A percentile compares a stretch with the other conserved stretches of the same genome.
phyloP scores from a whole-genome alignment of 306 rosid genomes.

The Vigna radiata region DNA sequence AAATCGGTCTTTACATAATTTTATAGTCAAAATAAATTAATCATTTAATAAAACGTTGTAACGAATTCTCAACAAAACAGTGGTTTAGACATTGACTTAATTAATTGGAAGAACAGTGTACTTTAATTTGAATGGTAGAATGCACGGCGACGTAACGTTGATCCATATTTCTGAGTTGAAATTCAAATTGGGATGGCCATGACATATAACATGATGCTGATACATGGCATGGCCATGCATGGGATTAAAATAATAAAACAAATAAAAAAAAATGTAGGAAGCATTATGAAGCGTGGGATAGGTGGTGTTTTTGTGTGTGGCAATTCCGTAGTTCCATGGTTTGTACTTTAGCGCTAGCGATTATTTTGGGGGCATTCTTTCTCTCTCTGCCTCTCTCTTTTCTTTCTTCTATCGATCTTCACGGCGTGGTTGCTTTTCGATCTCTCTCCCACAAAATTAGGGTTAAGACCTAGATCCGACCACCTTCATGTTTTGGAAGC shows the following conservation, averaged over 20 bases:
- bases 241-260: not conserved
- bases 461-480: constrained; percentile 83
- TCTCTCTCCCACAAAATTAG: constrained; percentile 74
- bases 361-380: constrained; percentile 28
- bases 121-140: not conserved
- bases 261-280: not conserved
- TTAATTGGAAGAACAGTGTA: not conserved
- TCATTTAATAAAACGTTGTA: not conserved
- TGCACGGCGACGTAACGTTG: not conserved
- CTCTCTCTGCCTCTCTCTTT: constrained; percentile 39
- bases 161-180: not conserved
- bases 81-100: not conserved
- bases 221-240: not conserved
- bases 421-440: constrained; percentile 66
- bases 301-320: constrained; percentile 7
- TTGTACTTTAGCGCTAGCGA: constrained; percentile 54
- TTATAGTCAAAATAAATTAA: not conserved
- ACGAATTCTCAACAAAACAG: not conserved
- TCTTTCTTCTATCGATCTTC: constrained; percentile 58
- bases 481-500: constrained; percentile 95
- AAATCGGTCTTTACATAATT: not conserved
- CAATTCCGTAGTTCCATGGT: constrained; percentile 25
- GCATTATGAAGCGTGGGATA: constrained; percentile 34
- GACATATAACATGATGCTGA: not conserved
- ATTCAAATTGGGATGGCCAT: not conserved